Base-by-base conservation (phyloP, 306 rosid species). In the Rosa rugosa region DNA sequence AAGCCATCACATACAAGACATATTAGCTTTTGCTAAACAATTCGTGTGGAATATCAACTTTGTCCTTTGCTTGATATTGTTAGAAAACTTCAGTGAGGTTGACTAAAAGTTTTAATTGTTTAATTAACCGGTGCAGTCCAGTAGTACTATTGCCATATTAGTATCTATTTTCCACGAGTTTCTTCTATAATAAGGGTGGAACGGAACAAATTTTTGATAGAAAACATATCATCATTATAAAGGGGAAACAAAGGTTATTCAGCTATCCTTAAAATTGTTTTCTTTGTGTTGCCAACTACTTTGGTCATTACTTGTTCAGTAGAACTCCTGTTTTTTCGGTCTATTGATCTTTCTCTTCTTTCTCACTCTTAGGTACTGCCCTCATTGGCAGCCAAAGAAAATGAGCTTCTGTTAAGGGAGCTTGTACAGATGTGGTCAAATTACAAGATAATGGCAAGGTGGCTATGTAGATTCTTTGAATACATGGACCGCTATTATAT, bases 401-500 rank as follows among this genome's bases (percentile, higher is more conserved):
- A 67, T 8, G 50, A 67, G 72, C 23, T 41, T 67, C 50, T 67
- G 50, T 67, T 67, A 10, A 67, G 27, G 72, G 72, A 67, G 20
- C 14, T 67, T 38, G 72, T 67, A 41, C 31, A 4, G 17, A 67
- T 67, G 50, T 67, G 72, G 72, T 67, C 49, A 67, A 67, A 38
- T 67, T 38, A 40, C 71, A 67, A 67, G 71, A 31, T 40, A 67
- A 40, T 40, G 31, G 49, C 25, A 2, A 67, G 27, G 31, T 40
- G 71, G 71, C 27, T 67, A 38, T 67, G 71, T 10, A 67, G 71
- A 67, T 67, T 67, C 47, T 67, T 67, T 67, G 71, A 67, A 41
- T 67, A 67, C 50, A 1, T 67, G 40, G 71, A 67, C 71, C 71
- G 71, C 71, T 40, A 20, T 20, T 67, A 17, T 40, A 40, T 67